Percentiles rank a stretch among this genome's conserved stretches.
These are phyloP conservation scores for Takashimella tepidaria DNA, from an alignment of 1,284 basidiomycete species.

Conservation along the genomic window DNA sequence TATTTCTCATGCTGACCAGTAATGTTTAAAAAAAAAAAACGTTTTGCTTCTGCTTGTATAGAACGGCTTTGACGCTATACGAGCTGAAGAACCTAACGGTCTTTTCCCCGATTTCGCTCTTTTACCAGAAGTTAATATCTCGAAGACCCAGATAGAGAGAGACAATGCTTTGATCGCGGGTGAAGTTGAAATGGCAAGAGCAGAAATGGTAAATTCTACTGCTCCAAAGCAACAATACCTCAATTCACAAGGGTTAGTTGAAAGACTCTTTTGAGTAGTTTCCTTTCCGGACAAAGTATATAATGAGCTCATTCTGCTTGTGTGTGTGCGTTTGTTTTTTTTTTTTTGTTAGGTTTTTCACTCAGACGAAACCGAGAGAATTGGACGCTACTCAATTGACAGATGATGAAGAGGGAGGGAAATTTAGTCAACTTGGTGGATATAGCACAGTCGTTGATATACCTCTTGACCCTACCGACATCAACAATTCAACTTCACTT, in stretches of 20 bases:
- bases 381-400: slow-evolving; percentile 7
- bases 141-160: slow-evolving; percentile 35
- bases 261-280: neutral
- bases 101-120: slow-evolving; percentile 26
- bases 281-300: too few relatives aligned
- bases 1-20: too few relatives aligned
- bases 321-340: too few relatives aligned
- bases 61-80: slow-evolving; percentile 31
- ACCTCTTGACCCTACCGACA: neutral
- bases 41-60: neutral
- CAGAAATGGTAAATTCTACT: slow-evolving; percentile 3
- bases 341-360: slow-evolving; percentile 31
- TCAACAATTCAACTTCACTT: neutral
- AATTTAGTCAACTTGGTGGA: neutral
- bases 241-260: slow-evolving; percentile 37
- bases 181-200: slow-evolving; percentile 25
- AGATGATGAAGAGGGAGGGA: slow-evolving; percentile 4
- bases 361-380: slow-evolving; percentile 35
- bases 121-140: slow-evolving; percentile 31
- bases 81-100: slow-evolving; percentile 14
- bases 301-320: too few relatives aligned
- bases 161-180: slow-evolving; percentile 40
- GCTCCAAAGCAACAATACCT: slow-evolving; percentile 29
- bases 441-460: neutral
- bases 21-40: neutral